Evolutionary conservation across 805 yeast genomes (phyloP), one percentile per base, ranked within the genome.

Genomic region (Pichia thaimueangensis): DNA sequence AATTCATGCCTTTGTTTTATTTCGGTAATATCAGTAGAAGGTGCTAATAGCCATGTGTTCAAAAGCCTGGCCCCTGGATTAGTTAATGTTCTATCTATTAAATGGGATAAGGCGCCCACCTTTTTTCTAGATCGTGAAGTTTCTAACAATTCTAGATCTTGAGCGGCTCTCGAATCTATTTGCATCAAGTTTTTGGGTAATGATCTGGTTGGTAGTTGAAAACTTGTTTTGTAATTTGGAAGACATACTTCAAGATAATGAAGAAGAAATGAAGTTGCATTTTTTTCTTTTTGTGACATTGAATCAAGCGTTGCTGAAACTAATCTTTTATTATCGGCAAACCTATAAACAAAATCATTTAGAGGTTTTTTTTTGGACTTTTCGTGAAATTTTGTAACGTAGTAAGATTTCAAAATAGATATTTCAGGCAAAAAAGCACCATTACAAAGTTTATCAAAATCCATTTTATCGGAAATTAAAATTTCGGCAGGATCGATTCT

Each of bases 401-500:
- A 77, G 54, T 77, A 82, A 44, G 76, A 69, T 32, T 72, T 71
- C 45, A 83, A 57, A 29, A 80, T 88, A 1, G 72, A 71, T 5
- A 80, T 56, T 27, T 74, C 80, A 1, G 76, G 69, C 49, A 71
- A 72, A 82, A 83, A 76, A 3, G 62, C 51, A 0, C 83, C 81
- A 28, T 57, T 55, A 13, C 67, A 61, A 1, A 76, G 47, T 5
- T 65, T 57, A 3, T 64, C 65, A 0, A 57, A 44, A 20, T 70
- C 65, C 8, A 76, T 58, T 0, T 65, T 67, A 34, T 71, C 73
- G 20, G 76, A 69, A 4, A 89, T 54, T 10, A 91, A 54, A 12
- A 91, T 76, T 53, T 91, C 98, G 29, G 80, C 73, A 0, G 98
- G 97, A 37, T 71, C 71, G 6, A 93, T 78, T 45, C 97, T 70